A percentile compares a stretch with the other conserved stretches of the same genome.
These are phyloP conservation scores for Friedmanniomyces endolithicus DNA, from an alignment of 495 filamentous ascomycete genomes.

Conservation along the genomic window DNA sequence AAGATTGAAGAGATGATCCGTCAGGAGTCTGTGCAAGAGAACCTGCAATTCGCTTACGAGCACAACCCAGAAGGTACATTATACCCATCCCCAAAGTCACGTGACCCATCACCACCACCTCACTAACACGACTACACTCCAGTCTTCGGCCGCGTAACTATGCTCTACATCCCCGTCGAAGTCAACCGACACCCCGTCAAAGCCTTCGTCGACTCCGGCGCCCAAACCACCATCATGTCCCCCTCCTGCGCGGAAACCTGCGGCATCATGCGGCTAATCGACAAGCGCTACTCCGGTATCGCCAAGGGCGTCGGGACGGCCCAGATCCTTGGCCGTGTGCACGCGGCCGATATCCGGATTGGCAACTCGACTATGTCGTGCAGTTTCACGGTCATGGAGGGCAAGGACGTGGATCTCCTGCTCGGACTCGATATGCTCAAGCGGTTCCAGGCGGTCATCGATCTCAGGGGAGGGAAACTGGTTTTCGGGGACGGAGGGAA, in stretches of 20 bases:
- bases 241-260: slow-evolving; percentile 79
- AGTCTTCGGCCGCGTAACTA: slow-evolving; percentile 88
- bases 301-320: slow-evolving; percentile 90
- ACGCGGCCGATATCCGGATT: slow-evolving; percentile 86
- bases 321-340: slow-evolving; percentile 85
- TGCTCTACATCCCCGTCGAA: slow-evolving; percentile 93
- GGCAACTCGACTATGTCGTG: slow-evolving; percentile 78
- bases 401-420: slow-evolving; percentile 90
- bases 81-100: background rate
- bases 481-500: slow-evolving; percentile 69
- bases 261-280: slow-evolving; percentile 94
- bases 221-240: slow-evolving; percentile 98
- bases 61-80: slow-evolving; percentile 81
- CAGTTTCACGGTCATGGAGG: slow-evolving; percentile 99
- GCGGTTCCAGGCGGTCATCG: slow-evolving; percentile 83
- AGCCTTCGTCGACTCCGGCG: slow-evolving; percentile 94
- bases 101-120: background rate
- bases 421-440: slow-evolving; percentile 94
- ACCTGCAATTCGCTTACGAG: slow-evolving; percentile 89
- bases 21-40: slow-evolving; percentile 84
- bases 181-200: slow-evolving; percentile 87
- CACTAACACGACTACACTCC: slow-evolving; percentile 1
- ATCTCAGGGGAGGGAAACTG: slow-evolving; percentile 65
- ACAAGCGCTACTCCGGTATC: slow-evolving; percentile 79
- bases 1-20: slow-evolving; percentile 95